Conservation (phyloP, 441 rosid species). For the Populus trichocarpa region DNA sequence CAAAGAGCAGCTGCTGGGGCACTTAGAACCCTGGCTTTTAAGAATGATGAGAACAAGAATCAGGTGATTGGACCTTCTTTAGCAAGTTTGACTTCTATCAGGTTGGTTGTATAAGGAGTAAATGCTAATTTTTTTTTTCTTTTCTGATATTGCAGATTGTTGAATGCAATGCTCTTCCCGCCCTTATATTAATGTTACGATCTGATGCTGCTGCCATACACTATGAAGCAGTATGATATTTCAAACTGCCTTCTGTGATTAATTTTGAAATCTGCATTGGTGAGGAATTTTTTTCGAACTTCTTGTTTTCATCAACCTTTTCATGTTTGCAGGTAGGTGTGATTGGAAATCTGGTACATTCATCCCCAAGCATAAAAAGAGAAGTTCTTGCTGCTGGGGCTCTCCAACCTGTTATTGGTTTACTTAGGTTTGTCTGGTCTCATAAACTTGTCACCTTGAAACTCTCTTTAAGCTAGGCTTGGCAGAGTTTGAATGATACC, state of each 20-base stretch:
- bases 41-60: constrained; percentile 88
- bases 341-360: constrained; percentile 94
- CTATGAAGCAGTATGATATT: constrained; percentile 86
- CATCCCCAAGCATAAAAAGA: constrained; percentile 93
- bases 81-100: constrained; percentile 21
- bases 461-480: neutral
- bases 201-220: constrained; percentile 99
- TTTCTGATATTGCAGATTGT: constrained; percentile 65
- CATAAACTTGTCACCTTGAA: constrained; percentile 8
- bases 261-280: constrained; percentile 10
- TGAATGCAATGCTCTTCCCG: constrained; percentile 91
- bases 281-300: constrained; percentile 7
- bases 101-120: constrained; percentile 10
- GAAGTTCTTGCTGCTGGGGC: constrained; percentile 98
- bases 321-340: constrained; percentile 75
- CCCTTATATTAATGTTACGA: constrained; percentile 88
- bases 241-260: constrained; percentile 6
- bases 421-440: constrained; percentile 58
- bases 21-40: constrained; percentile 88
- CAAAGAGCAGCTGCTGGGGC: constrained; percentile 99
- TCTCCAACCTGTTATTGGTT: constrained; percentile 89
- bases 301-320: constrained; percentile 14
- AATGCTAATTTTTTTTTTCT: constrained; percentile 4
- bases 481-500: neutral
- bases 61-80: constrained; percentile 38